These are phyloP conservation scores for Cladosporium colombiae DNA, from an alignment of 2,329 filamentous ascomycete genomes.

Conservation along the genomic window DNA sequence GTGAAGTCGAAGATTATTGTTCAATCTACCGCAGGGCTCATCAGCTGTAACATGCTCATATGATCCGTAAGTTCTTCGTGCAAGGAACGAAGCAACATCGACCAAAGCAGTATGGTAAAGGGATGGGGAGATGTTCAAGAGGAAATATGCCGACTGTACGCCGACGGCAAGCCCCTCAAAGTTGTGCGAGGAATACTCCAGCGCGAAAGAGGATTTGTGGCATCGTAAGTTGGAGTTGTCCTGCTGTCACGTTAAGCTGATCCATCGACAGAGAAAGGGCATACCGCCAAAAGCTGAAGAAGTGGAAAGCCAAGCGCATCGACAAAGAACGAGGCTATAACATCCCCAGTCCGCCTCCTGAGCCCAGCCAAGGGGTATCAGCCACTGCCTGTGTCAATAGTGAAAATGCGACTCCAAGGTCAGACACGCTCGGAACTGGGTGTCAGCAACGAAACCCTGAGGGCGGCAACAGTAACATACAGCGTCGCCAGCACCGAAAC, in stretches of 20 bases:
- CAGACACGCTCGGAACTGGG: neutral
- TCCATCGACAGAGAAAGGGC: neutral
- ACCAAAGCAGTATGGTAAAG: neutral
- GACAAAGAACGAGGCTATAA: neutral
- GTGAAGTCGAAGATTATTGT: too few relatives aligned
- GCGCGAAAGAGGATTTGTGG: neutral
- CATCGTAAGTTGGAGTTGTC: neutral
- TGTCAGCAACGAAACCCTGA: neutral
- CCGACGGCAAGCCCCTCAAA: neutral
- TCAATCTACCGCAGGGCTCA: neutral
- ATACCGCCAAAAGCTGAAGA: neutral
- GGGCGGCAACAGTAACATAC: neutral
- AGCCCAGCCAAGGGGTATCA: neutral
- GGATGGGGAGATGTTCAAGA: neutral
- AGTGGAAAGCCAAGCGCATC: conserved; percentile 1
- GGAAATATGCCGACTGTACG: neutral
- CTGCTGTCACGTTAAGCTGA: neutral
- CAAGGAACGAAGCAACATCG: neutral
- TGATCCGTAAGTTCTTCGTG: neutral
- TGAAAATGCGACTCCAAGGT: neutral
- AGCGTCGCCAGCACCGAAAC: neutral
- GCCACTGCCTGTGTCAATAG: neutral
- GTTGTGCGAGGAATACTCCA: neutral
- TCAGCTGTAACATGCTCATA: neutral
- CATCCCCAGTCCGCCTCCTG: neutral